Evolutionary conservation across 768 basidiomycete genomes (phyloP), one percentile per base, ranked within the genome.

Genomic region (Mycena polygramma): DNA sequence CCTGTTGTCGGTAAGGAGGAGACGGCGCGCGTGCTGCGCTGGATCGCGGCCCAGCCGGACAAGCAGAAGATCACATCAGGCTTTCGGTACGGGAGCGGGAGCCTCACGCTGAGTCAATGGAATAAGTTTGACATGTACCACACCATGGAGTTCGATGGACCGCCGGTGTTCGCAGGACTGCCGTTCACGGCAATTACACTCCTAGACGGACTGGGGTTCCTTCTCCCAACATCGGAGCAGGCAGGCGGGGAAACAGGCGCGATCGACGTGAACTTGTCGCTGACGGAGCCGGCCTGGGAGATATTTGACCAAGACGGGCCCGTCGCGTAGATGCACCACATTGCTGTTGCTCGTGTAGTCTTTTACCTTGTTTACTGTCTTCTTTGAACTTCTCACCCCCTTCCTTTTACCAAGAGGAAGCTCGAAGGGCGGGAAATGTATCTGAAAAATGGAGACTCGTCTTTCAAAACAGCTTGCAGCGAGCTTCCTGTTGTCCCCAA

Each of bases 91-190:
- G 75, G 73, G 26, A 75, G 45, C 43, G 73, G 73, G 4, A 74
- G 73, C 54, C 49, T 74, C 51, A 73, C 69, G 71, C 30, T 72
- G 5, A 72, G 71, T 37, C 73, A 74, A 46, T 75, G 75, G 75
- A 74, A 68, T 58, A 75, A 75, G 57, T 70, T 75, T 11, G 73
- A 72, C 46, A 70, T 74, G 68, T 75, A 75, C 51, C 54, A 41
- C 15, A 49, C 63, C 55, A 26, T 52, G 37, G 63, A 64, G 39
- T 75, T 75, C 46, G 73, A 72, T 9, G 63, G 45, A 7, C 19
- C 35, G 48, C 75, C 75, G 20, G 53, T 71, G 7, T 57, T 75
- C n/a, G 73, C 63, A n/a, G 66, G 64, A 46, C 69, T 68, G 57
- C 73, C 75, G 7, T 75, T 75, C 46, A 75, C 73, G 46, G 30